Evolutionary conservation across 306 rosid genomes (phyloP).

Genomic region (Dicorynia guianensis): DNA sequence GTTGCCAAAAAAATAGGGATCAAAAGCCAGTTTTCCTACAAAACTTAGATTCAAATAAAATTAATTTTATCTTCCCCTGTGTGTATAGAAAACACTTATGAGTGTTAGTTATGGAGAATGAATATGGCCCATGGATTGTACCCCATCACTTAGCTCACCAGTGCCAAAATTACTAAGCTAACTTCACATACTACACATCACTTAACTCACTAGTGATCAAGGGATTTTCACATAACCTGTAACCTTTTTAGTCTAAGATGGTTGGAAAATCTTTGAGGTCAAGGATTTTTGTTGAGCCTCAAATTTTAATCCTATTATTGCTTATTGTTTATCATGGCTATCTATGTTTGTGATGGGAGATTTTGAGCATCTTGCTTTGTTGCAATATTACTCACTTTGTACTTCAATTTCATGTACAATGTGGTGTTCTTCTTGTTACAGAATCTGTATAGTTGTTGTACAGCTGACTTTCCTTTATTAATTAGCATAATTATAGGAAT

Average conservation of each 20-base stretch:
- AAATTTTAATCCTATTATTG: not conserved
- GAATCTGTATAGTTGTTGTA: no score
- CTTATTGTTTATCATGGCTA: not conserved
- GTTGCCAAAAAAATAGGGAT: not conserved
- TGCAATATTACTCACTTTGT: not conserved
- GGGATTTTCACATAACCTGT: slow-evolving; percentile 14
- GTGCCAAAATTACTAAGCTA: no score
- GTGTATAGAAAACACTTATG: slow-evolving; percentile 7
- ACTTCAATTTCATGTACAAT: slow-evolving; percentile 12
- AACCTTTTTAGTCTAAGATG: slow-evolving; percentile 8
- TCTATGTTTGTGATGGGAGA: not conserved
- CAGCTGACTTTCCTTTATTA: no score
- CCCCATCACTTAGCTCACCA: no score
- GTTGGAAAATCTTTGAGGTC: not conserved
- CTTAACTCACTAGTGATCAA: no score
- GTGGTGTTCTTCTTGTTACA: not conserved
- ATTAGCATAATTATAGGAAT: no score
- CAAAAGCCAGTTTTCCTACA: not conserved
- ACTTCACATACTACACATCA: no score
- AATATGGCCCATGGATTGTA: no score
- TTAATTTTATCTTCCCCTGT: not conserved
- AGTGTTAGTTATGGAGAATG: no score
- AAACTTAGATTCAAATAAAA: not conserved
- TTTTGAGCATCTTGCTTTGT: not conserved
- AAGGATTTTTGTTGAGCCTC: not conserved